These are phyloP conservation scores for Ogataea philodendri DNA, from an alignment of 805 yeast species.

Conservation along the genomic window DNA sequence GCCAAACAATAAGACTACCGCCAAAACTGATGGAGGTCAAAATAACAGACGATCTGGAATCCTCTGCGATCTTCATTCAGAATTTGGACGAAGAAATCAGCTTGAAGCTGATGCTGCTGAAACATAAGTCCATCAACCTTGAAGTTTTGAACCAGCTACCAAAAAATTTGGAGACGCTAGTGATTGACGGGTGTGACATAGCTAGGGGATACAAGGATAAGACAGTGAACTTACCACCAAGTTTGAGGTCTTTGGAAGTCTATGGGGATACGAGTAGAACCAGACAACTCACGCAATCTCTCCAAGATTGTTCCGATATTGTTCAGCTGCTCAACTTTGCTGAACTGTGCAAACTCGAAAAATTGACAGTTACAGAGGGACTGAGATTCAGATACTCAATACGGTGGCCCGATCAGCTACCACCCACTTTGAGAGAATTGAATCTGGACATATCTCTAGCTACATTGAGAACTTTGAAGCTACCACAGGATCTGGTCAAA, in stretches of 20 bases:
- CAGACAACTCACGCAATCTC: background rate
- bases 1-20: slow-evolving; percentile 1
- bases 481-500: background rate
- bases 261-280: background rate
- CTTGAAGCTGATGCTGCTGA: no score
- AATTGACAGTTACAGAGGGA: slow-evolving; percentile 1
- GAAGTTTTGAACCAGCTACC: no score
- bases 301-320: slow-evolving; percentile 1
- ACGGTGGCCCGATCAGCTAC: background rate
- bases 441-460: background rate
- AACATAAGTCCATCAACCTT: no score
- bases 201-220: background rate
- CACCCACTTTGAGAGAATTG: slow-evolving; percentile 1
- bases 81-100: no score
- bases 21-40: background rate
- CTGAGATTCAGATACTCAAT: background rate
- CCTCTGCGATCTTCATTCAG: no score
- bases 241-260: background rate
- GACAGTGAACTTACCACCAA: background rate
- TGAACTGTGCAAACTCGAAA: background rate
- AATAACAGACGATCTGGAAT: no score
- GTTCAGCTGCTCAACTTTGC: slow-evolving; percentile 1
- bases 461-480: background rate
- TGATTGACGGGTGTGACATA: no score
- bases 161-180: no score